Evolutionary conservation across 2,329 filamentous ascomycete genomes (phyloP), one percentile per base, ranked within the genome.

Genomic region (Calonectria hongkongensis): DNA sequence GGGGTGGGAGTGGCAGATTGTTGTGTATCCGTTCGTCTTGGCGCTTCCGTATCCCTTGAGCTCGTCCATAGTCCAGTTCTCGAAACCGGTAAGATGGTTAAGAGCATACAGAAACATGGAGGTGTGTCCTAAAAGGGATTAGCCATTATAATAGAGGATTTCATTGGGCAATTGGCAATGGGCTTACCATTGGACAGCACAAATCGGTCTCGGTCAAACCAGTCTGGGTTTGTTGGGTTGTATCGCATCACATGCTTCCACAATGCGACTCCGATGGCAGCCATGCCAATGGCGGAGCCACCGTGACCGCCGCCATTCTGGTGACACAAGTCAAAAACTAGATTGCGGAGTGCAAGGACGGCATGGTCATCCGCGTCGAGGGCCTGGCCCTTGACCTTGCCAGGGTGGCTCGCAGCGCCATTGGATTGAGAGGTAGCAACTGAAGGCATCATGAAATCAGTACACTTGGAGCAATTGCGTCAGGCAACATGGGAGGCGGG

Each of bases 161-260:
- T 6, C 66, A 9, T 33, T 36, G 33, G 12, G 2, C 5, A 10
- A 10, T 48, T 18, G 18, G 18, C 3, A 2, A 13, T 15, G 15
- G 4, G 30, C 30, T 65, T n/a, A 51, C 83, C 90, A 73, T 92
- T 92, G 5, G 89, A 91, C 3, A 92, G 84, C 0, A 92, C 86
- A 75, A 92, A 92, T 27, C 90, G 86, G 76, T 92, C 90, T 12
- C 90, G 84, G 79, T 91, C 90, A 83, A 92, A 91, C 76, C 83
- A 92, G 39, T 85, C 80, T 7, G 88, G 86, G 5, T 85, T 87
- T 7, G 85, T 82, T 0, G 90, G 90, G 1, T 88, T 85, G 73
- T 90, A 92, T 36, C 85, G 85, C 90, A 92, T 92, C 4, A 85
- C 84, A 78, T 92, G 89, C 76, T 90, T 91, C 85, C 87, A 92